Base-by-base conservation (phyloP, 441 rosid genomes). In the Brassica hybrid region DNA sequence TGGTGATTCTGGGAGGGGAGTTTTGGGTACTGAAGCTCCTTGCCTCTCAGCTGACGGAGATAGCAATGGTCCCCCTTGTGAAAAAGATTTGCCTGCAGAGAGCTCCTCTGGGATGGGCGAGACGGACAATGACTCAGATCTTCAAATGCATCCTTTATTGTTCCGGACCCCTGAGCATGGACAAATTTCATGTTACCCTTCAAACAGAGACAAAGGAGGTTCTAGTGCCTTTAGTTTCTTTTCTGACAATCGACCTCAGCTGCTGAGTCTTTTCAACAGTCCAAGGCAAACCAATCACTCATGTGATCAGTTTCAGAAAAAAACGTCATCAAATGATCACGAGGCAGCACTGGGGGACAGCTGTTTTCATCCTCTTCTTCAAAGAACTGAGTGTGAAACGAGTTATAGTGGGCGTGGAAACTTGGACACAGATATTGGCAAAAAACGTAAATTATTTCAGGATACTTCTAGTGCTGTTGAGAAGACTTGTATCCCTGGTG, bases 101-200 rank as follows among this genome's bases (percentile, higher is more conserved):
- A 86, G 86, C 80, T 81, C 72, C 71, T 45, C 80, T 81, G 70
- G 56, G 80, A 80, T 69, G 72, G 90, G 85, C 45, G 86, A 84
- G 72, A 86, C 79, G 48, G 85, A 80, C 70, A 57, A 52, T 57
- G 85, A 81, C 77, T 83, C 91, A 3, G 93, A 87, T 79, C 88
- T 88, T 76, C 94, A 87, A 82, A 86, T 96, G 97, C 99, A 96
- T 89, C 98, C 98, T 32, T 84, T 96, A 76, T 76, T 96, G 80
- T 92, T 94, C 84, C 89, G 91, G 83, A 79, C 85, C 76, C 87
- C 92, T 65, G 91, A 83, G 82, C 85, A 85, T 80, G 94, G 91
- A 32, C 77, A 43, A 21, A 74, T 83, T 65, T 86, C 93, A 72
- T 92, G 85, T 84, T 84, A 81, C 82, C 85, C 91, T 21, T 73